Percentiles rank a stretch among this genome's conserved stretches.
Evolutionary conservation across 768 basidiomycete species (phyloP).

Genomic region (Boletus fagicola): DNA sequence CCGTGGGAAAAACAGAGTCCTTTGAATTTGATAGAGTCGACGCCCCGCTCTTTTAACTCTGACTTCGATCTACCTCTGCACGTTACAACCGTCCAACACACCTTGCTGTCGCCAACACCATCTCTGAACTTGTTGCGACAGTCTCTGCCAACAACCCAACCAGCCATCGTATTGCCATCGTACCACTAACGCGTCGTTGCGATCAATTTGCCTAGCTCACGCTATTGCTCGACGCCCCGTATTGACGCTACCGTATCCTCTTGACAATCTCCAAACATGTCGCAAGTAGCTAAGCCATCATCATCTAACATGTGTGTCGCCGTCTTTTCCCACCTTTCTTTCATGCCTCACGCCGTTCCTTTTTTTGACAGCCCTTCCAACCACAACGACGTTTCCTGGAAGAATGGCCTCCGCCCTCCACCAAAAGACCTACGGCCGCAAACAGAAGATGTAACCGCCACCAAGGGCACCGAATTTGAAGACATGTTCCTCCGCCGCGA

Average conservation of each 20-base stretch:
- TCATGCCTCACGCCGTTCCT: slow-evolving; percentile 1
- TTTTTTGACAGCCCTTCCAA: slow-evolving; percentile 25
- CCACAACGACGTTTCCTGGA: slow-evolving; percentile 54
- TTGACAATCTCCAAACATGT: slow-evolving; percentile 25
- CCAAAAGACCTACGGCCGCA: slow-evolving; percentile 92
- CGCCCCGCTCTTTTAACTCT: slow-evolving; percentile 29
- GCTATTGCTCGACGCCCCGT: slow-evolving; percentile 11
- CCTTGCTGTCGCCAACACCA: slow-evolving; percentile 13
- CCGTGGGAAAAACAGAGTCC: slow-evolving; percentile 26
- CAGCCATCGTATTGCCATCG: slow-evolving; percentile 16
- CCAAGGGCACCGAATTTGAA: slow-evolving; percentile 94
- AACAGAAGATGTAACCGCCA: slow-evolving; percentile 94
- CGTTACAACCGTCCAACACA: slow-evolving; percentile 12
- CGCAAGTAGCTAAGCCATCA: slow-evolving; percentile 33
- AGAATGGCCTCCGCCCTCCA: slow-evolving; percentile 74
- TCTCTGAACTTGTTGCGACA: slow-evolving; percentile 12
- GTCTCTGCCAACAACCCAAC: slow-evolving; percentile 12
- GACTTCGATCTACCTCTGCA: slow-evolving; percentile 28
- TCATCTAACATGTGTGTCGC: slow-evolving; percentile 31
- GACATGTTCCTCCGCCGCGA: slow-evolving; percentile 90
- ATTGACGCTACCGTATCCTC: slow-evolving; percentile 10
- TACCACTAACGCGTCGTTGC: slow-evolving; percentile 23
- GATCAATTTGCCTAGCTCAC: slow-evolving; percentile 20
- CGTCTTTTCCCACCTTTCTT: background rate
- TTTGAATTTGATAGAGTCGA: slow-evolving; percentile 30